A percentile compares a stretch with the other conserved stretches of the same genome.
Evolutionary conservation across 2,329 filamentous ascomycete species (phyloP).

Genomic region (Colletotrichum magnum): DNA sequence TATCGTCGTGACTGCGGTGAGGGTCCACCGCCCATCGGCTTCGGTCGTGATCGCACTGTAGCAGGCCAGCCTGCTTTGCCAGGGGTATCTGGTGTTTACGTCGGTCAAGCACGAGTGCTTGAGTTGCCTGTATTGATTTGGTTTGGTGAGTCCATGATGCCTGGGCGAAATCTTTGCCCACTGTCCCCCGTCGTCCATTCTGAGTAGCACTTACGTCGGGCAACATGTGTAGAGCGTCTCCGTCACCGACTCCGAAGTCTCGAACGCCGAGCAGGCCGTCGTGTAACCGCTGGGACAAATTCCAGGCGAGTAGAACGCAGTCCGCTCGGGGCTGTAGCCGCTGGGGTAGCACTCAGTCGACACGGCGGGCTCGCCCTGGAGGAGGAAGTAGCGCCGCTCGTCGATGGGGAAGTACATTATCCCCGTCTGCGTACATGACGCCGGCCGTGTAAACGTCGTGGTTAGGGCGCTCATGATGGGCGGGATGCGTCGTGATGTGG

Average conservation of each 20-base stretch:
- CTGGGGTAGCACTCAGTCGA: background rate
- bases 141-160: background rate
- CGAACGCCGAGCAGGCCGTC: background rate
- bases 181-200: background rate
- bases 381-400: slow-evolving; percentile 4
- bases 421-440: slow-evolving; percentile 2
- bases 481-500: background rate
- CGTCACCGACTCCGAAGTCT: background rate
- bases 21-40: slow-evolving; percentile 1
- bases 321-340: slow-evolving; percentile 3
- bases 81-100: background rate
- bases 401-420: slow-evolving; percentile 4
- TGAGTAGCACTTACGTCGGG: slow-evolving; percentile 5
- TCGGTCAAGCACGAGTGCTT: slow-evolving; percentile 1
- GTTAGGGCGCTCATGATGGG: slow-evolving; percentile 2
- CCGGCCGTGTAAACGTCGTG: slow-evolving; percentile 8
- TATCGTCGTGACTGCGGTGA: slow-evolving; percentile 6
- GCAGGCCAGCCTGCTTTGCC: slow-evolving; percentile 9
- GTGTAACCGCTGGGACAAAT: slow-evolving; percentile 8
- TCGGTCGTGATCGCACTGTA: slow-evolving; percentile 15
- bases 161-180: too few species aligned
- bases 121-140: background rate
- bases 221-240: slow-evolving; percentile 2
- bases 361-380: slow-evolving; percentile 5
- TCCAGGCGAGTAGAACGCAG: background rate